Evolutionary conservation across 2,329 filamentous ascomycete genomes (phyloP).

Genomic region (Colletotrichum gloeosporioides): DNA sequence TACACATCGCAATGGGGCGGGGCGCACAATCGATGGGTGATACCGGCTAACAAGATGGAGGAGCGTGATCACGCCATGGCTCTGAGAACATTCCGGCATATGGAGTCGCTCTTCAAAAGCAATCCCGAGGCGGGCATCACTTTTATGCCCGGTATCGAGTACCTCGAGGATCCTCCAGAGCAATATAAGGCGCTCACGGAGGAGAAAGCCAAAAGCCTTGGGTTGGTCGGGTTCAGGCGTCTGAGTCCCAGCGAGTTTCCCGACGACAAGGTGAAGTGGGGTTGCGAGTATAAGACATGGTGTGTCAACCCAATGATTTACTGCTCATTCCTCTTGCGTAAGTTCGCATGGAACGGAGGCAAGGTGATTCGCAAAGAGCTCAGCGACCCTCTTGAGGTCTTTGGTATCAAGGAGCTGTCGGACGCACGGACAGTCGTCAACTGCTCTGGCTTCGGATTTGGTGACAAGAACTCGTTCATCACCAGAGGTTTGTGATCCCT

Average conservation of each 20-base stretch:
- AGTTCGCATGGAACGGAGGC: slow-evolving; percentile 43
- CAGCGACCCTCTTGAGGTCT: slow-evolving; percentile 41
- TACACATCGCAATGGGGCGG: slow-evolving; percentile 65
- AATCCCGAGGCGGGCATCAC: slow-evolving; percentile 51
- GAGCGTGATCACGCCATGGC: slow-evolving; percentile 49
- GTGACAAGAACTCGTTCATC: slow-evolving; percentile 45
- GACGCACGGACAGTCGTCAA: slow-evolving; percentile 45
- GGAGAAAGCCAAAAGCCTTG: slow-evolving; percentile 34
- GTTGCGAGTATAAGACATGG: slow-evolving; percentile 58
- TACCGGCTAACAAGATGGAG: slow-evolving; percentile 30
- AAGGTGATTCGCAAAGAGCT: slow-evolving; percentile 38
- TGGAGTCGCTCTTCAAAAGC: slow-evolving; percentile 36
- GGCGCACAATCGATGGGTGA: slow-evolving; percentile 57
- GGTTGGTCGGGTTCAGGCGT: slow-evolving; percentile 42
- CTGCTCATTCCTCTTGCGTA: slow-evolving; percentile 50
- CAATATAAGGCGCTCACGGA: slow-evolving; percentile 43
- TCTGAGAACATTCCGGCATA: slow-evolving; percentile 45
- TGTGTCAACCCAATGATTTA: slow-evolving; percentile 62
- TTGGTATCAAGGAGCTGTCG: slow-evolving; percentile 33
- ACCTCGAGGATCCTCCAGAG: slow-evolving; percentile 50
- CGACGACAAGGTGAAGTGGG: slow-evolving; percentile 44
- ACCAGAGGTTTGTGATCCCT: slow-evolving; percentile 40
- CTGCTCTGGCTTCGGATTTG: slow-evolving; percentile 51
- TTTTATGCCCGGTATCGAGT: slow-evolving; percentile 55
- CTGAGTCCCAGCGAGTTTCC: slow-evolving; percentile 44